A percentile compares a stretch with the other conserved stretches of the same genome.
phyloP scores from a whole-genome alignment of 1,284 basidiomycete genomes.

The Ustilago nuda region DNA sequence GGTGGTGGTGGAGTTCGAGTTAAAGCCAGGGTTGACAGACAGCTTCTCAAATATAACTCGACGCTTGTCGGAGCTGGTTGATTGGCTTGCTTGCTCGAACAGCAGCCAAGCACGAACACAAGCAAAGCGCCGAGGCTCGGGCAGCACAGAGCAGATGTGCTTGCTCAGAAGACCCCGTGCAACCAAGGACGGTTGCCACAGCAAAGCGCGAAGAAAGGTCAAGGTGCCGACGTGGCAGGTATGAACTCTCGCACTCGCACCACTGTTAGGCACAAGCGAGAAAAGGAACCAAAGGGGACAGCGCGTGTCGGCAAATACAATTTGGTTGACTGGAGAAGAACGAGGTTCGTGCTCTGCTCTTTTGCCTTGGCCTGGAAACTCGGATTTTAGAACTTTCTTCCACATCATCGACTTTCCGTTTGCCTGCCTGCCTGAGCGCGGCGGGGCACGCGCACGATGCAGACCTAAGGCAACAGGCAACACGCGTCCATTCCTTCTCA shows the following conservation, averaged over 20 bases:
- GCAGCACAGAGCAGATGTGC: constrained; percentile 5
- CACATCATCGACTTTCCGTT: constrained; percentile 9
- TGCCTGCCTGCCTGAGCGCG: background rate
- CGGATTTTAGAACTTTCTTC: constrained; percentile 23
- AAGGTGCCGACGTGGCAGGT: constrained; percentile 23
- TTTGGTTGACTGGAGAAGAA: background rate
- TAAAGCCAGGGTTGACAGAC: background rate
- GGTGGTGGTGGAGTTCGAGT: constrained; percentile 1
- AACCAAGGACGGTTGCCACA: background rate
- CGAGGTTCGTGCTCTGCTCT: constrained; percentile 1
- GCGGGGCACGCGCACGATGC: constrained; percentile 6
- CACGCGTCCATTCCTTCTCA: background rate
- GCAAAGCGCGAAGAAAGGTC: constrained; percentile 8
- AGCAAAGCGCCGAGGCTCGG: background rate
- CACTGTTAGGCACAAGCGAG: background rate
- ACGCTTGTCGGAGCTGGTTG: background rate
- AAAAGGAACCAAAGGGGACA: background rate
- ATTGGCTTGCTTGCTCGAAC: background rate
- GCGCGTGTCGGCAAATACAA: background rate
- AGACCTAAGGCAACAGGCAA: background rate
- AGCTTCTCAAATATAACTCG: constrained; percentile 7
- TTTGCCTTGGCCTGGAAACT: background rate
- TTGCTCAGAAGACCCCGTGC: constrained; percentile 7
- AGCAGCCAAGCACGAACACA: constrained; percentile 6
- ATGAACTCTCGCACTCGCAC: background rate